Percentiles rank a stretch among this genome's conserved stretches.
Evolutionary conservation across 441 rosid species (phyloP).

Genomic region (Eruca vesicaria): DNA sequence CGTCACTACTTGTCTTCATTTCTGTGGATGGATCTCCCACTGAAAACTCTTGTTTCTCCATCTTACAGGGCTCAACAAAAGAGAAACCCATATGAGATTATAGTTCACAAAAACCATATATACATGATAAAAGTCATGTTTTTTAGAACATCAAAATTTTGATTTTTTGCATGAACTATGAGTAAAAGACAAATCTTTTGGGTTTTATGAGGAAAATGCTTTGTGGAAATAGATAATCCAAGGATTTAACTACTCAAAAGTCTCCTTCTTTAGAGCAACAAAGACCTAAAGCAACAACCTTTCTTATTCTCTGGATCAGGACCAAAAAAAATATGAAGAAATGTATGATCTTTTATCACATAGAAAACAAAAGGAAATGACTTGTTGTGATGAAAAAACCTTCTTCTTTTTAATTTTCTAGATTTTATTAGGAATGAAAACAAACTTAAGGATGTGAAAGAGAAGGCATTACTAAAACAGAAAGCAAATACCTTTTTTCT

Average conservation of each 20-base stretch:
- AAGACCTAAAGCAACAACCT: not conserved
- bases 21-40: not conserved
- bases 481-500: not conserved
- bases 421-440: not conserved
- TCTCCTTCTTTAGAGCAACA: conserved; percentile 3
- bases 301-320: not conserved
- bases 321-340: not conserved
- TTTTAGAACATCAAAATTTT: not conserved
- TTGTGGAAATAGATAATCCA: not conserved
- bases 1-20: not conserved
- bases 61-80: conserved; percentile 4
- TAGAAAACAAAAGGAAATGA: not conserved
- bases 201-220: not conserved
- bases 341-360: not conserved
- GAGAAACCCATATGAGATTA: not conserved
- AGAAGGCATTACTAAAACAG: not conserved
- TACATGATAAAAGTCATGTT: not conserved
- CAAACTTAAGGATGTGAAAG: not conserved
- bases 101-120: not conserved
- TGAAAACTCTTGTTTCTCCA: conserved; percentile 9
- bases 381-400: not conserved
- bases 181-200: not conserved
- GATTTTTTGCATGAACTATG: not conserved
- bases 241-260: not conserved
- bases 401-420: not conserved